Percentiles rank a stretch among this genome's conserved stretches.
These are phyloP conservation scores for Tricholoma matsutake DNA, from an alignment of 768 basidiomycete genomes.

Conservation along the genomic window DNA sequence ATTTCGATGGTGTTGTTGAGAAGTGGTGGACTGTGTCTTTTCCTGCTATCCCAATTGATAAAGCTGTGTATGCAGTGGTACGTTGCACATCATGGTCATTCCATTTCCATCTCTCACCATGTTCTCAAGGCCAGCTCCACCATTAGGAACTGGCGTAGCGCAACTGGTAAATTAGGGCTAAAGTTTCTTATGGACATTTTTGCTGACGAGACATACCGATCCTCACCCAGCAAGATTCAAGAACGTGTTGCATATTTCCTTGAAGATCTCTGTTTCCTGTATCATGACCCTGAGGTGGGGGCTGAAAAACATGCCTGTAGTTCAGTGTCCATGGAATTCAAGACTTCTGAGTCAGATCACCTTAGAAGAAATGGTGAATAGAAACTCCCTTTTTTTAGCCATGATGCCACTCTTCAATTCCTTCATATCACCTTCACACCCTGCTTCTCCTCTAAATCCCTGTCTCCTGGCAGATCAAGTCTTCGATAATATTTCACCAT, in stretches of 20 bases:
- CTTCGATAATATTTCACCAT: too few species aligned
- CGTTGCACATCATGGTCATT: background rate
- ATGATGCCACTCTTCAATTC: too few species aligned
- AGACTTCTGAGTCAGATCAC: too few species aligned
- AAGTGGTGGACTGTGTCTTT: background rate
- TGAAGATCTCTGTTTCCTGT: background rate
- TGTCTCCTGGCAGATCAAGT: too few species aligned
- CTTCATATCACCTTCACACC: too few species aligned
- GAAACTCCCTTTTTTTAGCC: too few species aligned
- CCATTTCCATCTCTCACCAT: background rate
- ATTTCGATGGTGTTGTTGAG: background rate
- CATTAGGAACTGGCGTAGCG: background rate
- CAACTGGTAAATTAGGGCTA: background rate
- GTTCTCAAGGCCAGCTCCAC: background rate
- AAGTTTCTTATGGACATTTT: background rate
- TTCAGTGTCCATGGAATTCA: too few species aligned
- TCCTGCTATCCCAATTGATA: background rate
- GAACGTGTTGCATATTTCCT: background rate
- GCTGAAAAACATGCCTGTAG: too few species aligned
- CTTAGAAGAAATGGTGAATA: too few species aligned
- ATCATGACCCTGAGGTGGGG: background rate
- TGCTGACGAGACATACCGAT: background rate
- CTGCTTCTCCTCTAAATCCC: too few species aligned
- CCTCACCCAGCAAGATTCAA: background rate
- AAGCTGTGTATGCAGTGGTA: background rate